Conservation (phyloP, 352 stramenopile species). For the Phytophthora sansomeana region DNA sequence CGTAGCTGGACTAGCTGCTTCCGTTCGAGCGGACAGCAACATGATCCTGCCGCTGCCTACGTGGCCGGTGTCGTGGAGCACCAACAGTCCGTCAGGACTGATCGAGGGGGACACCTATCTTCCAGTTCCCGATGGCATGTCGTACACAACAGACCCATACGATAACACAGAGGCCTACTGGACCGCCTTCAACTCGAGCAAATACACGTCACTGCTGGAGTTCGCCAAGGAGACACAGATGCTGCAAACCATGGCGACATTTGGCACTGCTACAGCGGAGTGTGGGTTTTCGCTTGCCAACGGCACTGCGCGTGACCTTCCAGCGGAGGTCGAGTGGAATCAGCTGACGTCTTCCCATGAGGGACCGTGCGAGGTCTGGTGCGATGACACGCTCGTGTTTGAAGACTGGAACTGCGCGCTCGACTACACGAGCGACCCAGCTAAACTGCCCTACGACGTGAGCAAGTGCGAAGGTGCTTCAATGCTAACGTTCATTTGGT, state of each 20-base stretch:
- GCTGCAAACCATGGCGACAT: slow-evolving; percentile 26
- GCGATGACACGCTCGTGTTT: slow-evolving; percentile 54
- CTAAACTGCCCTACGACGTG: slow-evolving; percentile 54
- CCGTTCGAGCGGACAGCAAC: too few relatives aligned
- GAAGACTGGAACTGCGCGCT: slow-evolving; percentile 57
- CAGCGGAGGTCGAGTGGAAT: slow-evolving; percentile 23
- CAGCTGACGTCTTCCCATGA: slow-evolving; percentile 43
- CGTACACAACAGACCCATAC: slow-evolving; percentile 37
- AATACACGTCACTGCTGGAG: slow-evolving; percentile 40
- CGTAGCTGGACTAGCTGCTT: too few relatives aligned
- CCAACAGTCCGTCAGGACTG: slow-evolving; percentile 41
- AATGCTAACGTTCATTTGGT: slow-evolving; percentile 46
- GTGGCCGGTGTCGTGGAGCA: slow-evolving; percentile 42
- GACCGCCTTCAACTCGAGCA: slow-evolving; percentile 34
- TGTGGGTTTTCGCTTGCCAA: slow-evolving; percentile 34
- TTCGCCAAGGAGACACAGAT: slow-evolving; percentile 29
- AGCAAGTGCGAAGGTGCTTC: slow-evolving; percentile 23
- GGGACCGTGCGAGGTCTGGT: slow-evolving; percentile 64
- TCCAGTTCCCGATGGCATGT: slow-evolving; percentile 44
- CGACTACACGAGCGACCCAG: slow-evolving; percentile 41
- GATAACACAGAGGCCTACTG: slow-evolving; percentile 37
- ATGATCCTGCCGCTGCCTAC: slow-evolving; percentile 50
- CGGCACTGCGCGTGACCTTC: slow-evolving; percentile 35
- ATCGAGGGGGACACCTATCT: slow-evolving; percentile 50
- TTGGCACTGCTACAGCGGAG: slow-evolving; percentile 35